Conservation (phyloP, 2,329 filamentous ascomycete genomes). For the Chrysoporthe cubensis region DNA sequence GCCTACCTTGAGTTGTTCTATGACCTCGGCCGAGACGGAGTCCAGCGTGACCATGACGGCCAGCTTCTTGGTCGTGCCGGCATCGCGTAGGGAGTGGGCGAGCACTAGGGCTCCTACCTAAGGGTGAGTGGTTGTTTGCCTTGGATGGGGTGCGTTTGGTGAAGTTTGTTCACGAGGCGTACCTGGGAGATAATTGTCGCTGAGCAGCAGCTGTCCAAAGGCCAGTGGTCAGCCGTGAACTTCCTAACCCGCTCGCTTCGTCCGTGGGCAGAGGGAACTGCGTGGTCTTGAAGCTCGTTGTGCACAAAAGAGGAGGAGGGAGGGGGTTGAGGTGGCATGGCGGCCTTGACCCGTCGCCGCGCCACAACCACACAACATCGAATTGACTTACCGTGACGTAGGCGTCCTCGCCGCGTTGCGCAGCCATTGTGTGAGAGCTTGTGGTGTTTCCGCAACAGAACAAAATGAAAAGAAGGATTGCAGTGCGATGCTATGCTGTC, state of each 20-base stretch:
- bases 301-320: background rate
- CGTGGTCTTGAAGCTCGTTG: no score
- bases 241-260: constrained; percentile 13
- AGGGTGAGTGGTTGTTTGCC: constrained; percentile 30
- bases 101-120: constrained; percentile 82
- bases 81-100: constrained; percentile 92
- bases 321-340: background rate
- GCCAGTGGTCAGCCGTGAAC: constrained; percentile 30
- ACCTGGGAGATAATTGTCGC: constrained; percentile 93
- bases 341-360: constrained; percentile 6
- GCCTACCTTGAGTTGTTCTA: constrained; percentile 76
- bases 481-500: constrained; percentile 25
- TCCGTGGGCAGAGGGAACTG: background rate
- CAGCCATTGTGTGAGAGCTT: constrained; percentile 41
- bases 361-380: background rate
- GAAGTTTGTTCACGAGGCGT: constrained; percentile 36
- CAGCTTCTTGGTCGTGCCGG: constrained; percentile 82
- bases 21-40: constrained; percentile 72
- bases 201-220: constrained; percentile 76
- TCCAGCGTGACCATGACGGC: constrained; percentile 84
- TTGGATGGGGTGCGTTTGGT: no score
- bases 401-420: constrained; percentile 50
- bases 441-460: constrained; percentile 17
- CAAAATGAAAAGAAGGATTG: constrained; percentile 17
- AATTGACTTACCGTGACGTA: constrained; percentile 58